A percentile compares a stretch with the other conserved stretches of the same genome.
Evolutionary conservation across 2,329 filamentous ascomycete species (phyloP).

Genomic region (Colletotrichum coccodes): DNA sequence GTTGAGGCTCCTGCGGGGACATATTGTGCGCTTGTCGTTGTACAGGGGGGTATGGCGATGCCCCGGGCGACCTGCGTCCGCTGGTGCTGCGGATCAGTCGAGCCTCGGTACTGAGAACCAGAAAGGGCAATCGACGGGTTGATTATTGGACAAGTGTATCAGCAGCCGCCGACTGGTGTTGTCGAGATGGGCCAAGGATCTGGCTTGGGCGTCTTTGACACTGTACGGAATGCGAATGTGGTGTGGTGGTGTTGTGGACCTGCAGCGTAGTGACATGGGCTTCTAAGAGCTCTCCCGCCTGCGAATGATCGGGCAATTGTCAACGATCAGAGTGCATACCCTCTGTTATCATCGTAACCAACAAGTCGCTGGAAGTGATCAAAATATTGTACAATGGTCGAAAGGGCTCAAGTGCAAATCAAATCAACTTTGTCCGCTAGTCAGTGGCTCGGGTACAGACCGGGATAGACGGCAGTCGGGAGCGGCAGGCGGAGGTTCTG

Average conservation of each 20-base stretch:
- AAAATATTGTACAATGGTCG: not conserved
- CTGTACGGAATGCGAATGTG: not conserved
- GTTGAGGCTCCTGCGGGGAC: not conserved
- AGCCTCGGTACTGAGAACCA: not conserved
- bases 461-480: conserved; percentile 23
- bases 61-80: not conserved
- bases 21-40: not conserved
- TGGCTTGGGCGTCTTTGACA: not conserved
- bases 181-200: not conserved
- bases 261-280: not conserved
- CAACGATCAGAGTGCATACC: not conserved
- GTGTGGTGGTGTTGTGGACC: not conserved
- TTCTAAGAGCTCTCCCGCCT: not conserved
- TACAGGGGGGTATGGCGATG: not conserved
- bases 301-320: not conserved
- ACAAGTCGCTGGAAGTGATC: not conserved
- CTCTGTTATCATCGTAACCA: not conserved
- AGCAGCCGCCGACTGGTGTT: not conserved
- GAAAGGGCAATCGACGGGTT: not conserved
- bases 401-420: not conserved
- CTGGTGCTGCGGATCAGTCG: not conserved
- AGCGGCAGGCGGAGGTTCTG: conserved; percentile 1
- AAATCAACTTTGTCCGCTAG: not conserved
- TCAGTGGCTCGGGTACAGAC: not conserved
- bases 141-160: not conserved